Base-by-base conservation (phyloP, 345 rosid genomes). In the Nasturtium officinale region DNA sequence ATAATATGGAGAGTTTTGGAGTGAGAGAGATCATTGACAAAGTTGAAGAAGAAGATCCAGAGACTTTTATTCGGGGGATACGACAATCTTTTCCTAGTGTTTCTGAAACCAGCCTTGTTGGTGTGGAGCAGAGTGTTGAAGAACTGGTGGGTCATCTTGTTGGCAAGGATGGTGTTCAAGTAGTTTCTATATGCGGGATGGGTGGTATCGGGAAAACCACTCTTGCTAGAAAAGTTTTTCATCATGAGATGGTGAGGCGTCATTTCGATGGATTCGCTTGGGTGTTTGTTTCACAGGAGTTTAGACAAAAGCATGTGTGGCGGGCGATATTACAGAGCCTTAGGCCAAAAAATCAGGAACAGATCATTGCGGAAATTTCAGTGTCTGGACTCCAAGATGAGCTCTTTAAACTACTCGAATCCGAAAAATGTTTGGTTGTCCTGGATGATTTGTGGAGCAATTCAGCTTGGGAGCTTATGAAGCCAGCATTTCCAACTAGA, bases 191-290 rank as follows among this genome's bases (percentile, higher is more conserved):
- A 2, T 80, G 74, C 18, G 88, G 87, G 10, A 86, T 84, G 90
- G 85, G 85, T 0, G 90, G 88, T 16, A 61, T 81, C 8, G 85
- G 88, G 2, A 86, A 83, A 61, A 86, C 88, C 3, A 35, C 87
- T 26, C 74, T 86, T 1, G 88, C 87, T 2, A 82, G 37, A 52
- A 71, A 76, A 33, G 32, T 86, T 0, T 50, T 78, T 25, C 54
- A 74, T 30, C 77, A 71, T 42, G 13, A 11, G 7, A 21, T 33
- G 9, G 69, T 82, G 15, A 61, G 67, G 67, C 58, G 66, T 61
- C 63, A 17, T 23, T 86, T 77, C 7, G 37, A 47, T 4, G 40
- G 73, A 0, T 70, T 82, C 4, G 84, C 86, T 37, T 81, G 83
- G 87, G 80, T 74, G 35, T 78, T 58, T 30, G 55, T 86, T 30